Conservation (phyloP, 1,284 basidiomycete species). For the Marasmius sp. region DNA sequence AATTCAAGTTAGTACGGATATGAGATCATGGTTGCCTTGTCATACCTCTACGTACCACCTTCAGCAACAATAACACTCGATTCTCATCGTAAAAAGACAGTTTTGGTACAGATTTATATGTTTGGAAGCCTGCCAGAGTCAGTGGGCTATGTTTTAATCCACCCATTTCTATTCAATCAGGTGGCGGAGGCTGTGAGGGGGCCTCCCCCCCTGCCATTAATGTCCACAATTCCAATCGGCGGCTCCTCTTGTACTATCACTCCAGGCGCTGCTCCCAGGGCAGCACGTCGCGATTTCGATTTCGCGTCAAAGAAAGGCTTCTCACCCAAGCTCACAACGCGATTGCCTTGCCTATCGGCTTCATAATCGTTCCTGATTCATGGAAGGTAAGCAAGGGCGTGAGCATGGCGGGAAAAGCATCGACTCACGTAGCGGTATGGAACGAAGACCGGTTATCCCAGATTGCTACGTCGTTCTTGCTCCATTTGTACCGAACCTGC, state of each 20-base stretch:
- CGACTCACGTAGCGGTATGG: constrained; percentile 52
- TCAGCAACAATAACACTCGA: no score
- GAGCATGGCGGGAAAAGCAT: neutral
- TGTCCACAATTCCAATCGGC: no score
- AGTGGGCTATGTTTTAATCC: no score
- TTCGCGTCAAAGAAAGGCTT: constrained; percentile 58
- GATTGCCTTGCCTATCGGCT: constrained; percentile 50
- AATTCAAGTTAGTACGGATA: no score
- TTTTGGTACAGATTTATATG: no score
- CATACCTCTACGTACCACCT: no score
- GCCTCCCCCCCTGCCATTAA: no score
- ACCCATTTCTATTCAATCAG: no score
- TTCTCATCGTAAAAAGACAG: no score
- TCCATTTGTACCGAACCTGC: constrained; percentile 48
- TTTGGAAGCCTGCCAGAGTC: no score
- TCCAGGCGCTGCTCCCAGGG: constrained; percentile 24
- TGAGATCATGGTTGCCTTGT: no score
- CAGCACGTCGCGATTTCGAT: constrained; percentile 46
- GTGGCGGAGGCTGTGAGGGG: no score
- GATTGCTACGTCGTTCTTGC: constrained; percentile 49
- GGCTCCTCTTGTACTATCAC: neutral
- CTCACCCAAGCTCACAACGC: constrained; percentile 65
- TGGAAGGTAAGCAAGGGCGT: neutral
- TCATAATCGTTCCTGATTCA: constrained; percentile 47
- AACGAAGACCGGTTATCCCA: constrained; percentile 56